These are phyloP conservation scores for Alternaria ethzedia DNA, from an alignment of 2,329 filamentous ascomycete species.

Conservation along the genomic window DNA sequence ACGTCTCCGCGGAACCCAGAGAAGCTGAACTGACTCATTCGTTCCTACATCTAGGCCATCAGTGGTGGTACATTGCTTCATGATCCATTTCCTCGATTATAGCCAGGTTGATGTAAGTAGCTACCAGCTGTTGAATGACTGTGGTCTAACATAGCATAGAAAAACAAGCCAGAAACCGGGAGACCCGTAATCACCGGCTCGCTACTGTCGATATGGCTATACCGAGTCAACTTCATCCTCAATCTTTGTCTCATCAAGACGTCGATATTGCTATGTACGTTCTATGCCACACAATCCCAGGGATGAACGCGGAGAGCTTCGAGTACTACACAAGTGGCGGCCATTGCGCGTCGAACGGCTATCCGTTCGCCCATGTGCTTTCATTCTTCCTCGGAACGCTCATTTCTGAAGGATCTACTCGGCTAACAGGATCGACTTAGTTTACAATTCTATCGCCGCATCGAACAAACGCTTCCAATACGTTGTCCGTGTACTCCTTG, in stretches of 20 bases:
- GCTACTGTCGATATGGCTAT: slow-evolving; percentile 35
- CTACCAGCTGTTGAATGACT: no score
- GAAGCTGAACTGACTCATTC: not conserved
- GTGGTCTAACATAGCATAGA: not conserved
- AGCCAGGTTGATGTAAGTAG: slow-evolving; percentile 20
- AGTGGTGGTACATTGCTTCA: slow-evolving; percentile 35
- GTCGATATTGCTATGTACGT: slow-evolving; percentile 38
- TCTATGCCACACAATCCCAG: not conserved
- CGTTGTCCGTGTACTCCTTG: slow-evolving; percentile 28
- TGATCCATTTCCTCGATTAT: slow-evolving; percentile 33
- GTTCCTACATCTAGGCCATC: slow-evolving; percentile 16
- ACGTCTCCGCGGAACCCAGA: not conserved
- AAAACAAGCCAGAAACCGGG: slow-evolving; percentile 5
- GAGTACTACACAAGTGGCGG: not conserved
- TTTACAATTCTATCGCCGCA: slow-evolving; percentile 40
- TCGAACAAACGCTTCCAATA: slow-evolving; percentile 35
- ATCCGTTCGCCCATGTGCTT: not conserved
- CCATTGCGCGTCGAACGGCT: not conserved
- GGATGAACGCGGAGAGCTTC: not conserved
- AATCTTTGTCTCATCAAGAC: slow-evolving; percentile 40
- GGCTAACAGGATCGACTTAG: slow-evolving; percentile 9
- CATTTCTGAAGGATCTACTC: not conserved
- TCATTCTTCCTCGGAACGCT: not conserved
- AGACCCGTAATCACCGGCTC: slow-evolving; percentile 13
- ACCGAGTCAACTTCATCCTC: slow-evolving; percentile 39